Evolutionary conservation across 2,329 filamentous ascomycete genomes (phyloP), one percentile per base, ranked within the genome.

Genomic region (Sphaerostilbella broomeana): DNA sequence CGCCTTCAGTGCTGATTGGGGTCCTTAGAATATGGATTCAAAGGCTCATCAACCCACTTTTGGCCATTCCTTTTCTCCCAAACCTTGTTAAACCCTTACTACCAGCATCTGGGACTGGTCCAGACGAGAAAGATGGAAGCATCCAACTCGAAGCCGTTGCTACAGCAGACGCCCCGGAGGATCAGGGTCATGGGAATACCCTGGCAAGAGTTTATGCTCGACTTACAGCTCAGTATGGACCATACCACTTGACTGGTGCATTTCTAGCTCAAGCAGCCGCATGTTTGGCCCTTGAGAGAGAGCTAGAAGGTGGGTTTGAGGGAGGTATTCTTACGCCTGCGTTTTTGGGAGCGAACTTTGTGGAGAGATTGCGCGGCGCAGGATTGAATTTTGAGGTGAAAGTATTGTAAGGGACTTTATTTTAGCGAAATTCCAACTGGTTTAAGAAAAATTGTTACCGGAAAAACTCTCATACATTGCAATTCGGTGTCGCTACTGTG

Each of bases 331-430:
- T 31, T 7, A 31, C 28, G 2, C 28, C 28, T 11, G 28, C 28
- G 7, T 31, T 31, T 12, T 8, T 31, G 13, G 28, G 28, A 18
- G 13, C 15, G 16, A 18, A 31, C 19, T 12, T 31, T 10, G 16
- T 31, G 19, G 28, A 31, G 8, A 31, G 28, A n/a, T 17, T 31
- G 17, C 28, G n/a, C 12, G 16, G 16, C 11, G 28, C 9, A 31
- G 28, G 6, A 31, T 18, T 3, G 28, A 31, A 6, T 31, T 29
- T 37, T 30, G 15, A 43, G 6, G 29, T 22, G 16, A 35, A 19
- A 4, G 17, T 31, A 3, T 18, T 31, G 17, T 17, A 35, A n/a
- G n/a, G n/a, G n/a, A n/a, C n/a, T 31, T 35, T 42, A 41, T 38
- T 11, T 15, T 16, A 35, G n/a, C n/a, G n/a, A n/a, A n/a, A n/a